These are phyloP conservation scores for Nicotiana sylvestris DNA, from an alignment of 257 asterid genomes.

Conservation along the genomic window DNA sequence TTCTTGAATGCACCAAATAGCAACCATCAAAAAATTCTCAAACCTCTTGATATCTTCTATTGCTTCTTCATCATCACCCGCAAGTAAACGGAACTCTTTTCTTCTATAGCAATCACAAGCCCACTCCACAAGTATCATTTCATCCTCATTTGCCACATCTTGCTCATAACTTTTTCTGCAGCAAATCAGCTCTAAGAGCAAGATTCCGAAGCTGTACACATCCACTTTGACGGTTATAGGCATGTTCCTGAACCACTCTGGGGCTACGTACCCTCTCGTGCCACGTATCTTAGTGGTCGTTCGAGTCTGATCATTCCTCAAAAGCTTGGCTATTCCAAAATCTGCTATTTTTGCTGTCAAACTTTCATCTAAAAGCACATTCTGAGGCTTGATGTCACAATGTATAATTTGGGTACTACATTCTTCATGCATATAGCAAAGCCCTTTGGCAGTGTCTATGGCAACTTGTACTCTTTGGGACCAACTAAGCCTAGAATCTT, in stretches of 20 bases:
- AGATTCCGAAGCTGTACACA: constrained; percentile 27
- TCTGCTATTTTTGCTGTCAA: background rate
- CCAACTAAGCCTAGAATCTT: constrained; percentile 23
- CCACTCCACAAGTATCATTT: background rate
- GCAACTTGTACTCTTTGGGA: constrained; percentile 22
- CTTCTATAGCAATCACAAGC: background rate
- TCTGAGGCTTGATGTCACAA: constrained; percentile 5
- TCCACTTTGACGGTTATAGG: constrained; percentile 28
- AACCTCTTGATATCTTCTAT: background rate
- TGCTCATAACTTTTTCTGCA: constrained; percentile 10
- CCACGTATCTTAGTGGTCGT: background rate
- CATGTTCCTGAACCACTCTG: constrained; percentile 1
- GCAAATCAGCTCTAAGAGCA: constrained; percentile 25
- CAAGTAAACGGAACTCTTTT: background rate
- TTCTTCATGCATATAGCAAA: constrained; percentile 34
- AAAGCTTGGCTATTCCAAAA: background rate
- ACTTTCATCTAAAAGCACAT: background rate
- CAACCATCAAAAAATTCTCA: constrained; percentile 22
- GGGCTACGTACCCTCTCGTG: background rate
- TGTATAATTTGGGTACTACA: constrained; percentile 32
- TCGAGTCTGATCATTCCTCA: background rate
- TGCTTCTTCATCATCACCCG: no score
- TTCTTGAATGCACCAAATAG: constrained; percentile 39
- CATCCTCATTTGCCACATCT: background rate
- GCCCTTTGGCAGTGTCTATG: constrained; percentile 27